These are phyloP conservation scores for Cyphellophora attinorum DNA, from an alignment of 2,329 filamentous ascomycete species.

Conservation along the genomic window DNA sequence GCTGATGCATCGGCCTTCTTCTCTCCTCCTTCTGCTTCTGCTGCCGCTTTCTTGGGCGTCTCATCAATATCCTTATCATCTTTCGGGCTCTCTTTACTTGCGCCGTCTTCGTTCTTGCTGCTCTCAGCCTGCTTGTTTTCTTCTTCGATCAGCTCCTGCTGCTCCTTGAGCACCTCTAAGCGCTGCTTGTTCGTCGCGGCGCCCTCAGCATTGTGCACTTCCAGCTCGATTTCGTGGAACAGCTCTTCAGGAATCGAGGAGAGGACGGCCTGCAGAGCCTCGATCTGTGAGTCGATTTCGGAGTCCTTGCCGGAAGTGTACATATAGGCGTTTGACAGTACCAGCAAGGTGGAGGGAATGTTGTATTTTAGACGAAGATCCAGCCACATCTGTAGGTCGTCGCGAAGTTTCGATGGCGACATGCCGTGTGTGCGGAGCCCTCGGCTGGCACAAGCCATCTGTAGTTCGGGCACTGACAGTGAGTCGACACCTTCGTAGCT, in stretches of 20 bases:
- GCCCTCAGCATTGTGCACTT: slow-evolving; percentile 93
- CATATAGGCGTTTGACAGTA: slow-evolving; percentile 95
- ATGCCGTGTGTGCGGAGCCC: slow-evolving; percentile 89
- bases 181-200: slow-evolving; percentile 98
- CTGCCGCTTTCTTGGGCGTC: slow-evolving; percentile 52
- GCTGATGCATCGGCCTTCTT: slow-evolving; percentile 38
- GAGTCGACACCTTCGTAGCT: slow-evolving; percentile 88
- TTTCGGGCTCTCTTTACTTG: slow-evolving; percentile 51
- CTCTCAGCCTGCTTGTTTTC: slow-evolving; percentile 86
- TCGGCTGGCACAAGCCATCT: slow-evolving; percentile 82
- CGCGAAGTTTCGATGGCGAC: slow-evolving; percentile 75
- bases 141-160: slow-evolving; percentile 95
- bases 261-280: slow-evolving; percentile 82
- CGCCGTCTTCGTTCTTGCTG: slow-evolving; percentile 61
- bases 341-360: slow-evolving; percentile 90
- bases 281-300: slow-evolving; percentile 81
- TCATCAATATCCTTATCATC: slow-evolving; percentile 91
- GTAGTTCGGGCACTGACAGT: slow-evolving; percentile 84
- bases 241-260: slow-evolving; percentile 94
- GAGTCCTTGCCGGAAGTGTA: slow-evolving; percentile 79
- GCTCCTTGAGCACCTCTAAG: slow-evolving; percentile 94
- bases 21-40: slow-evolving; percentile 20
- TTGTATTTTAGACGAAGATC: slow-evolving; percentile 87
- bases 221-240: slow-evolving; percentile 98
- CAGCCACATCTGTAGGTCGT: slow-evolving; percentile 88